Base-by-base conservation (phyloP, 805 yeast genomes). In the Candida orba region DNA sequence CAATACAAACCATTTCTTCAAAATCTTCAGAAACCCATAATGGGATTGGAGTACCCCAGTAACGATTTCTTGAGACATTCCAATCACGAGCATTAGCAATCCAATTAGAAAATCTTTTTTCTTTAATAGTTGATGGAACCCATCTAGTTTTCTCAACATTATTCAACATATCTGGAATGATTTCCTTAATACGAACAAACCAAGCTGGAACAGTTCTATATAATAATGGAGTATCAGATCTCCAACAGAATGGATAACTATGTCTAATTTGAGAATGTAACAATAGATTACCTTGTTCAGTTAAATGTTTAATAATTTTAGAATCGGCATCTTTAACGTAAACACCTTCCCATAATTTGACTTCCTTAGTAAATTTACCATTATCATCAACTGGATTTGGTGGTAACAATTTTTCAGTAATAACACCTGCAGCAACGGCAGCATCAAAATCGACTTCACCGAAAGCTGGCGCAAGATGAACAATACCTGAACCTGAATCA, bases 41-140 rank as follows among this genome's bases (percentile, higher is more conserved):
- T 50, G 99, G 99, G 56, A 93, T 81, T 48, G 99, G 99, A 27
- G 98, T 93, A 72, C 99, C 99, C 99, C 99, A 93, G 69, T 93
- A 93, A 69, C 99, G 79, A 74, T 91, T 91, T 77, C 99, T 85
- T 23, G 97, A 89, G 51, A 93, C 78, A 63, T 93, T 93, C 99
- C 99, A 93, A 68, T 93, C 99, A 68, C 99, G 86, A 41, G 99
- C 99, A 59, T 90, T 91, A 55, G 93, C 88, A 64, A 93, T 85
- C 99, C 99, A 93, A 73, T 91, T 91, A 40, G 95, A 79, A 61
- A 93, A 93, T 68, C 99, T 80, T 69, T 93, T 93, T 56, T 90
- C 97, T 69, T 89, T 88, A 60, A 93, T 84, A 57, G 72, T 76
- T 46, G 69, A 69, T 50, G 99, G 99, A 54, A 93, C 98, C 99